A percentile compares a stretch with the other conserved stretches of the same genome.
phyloP scores from a whole-genome alignment of 2,329 filamentous ascomycete species.

The Bipolaris bicolor region DNA sequence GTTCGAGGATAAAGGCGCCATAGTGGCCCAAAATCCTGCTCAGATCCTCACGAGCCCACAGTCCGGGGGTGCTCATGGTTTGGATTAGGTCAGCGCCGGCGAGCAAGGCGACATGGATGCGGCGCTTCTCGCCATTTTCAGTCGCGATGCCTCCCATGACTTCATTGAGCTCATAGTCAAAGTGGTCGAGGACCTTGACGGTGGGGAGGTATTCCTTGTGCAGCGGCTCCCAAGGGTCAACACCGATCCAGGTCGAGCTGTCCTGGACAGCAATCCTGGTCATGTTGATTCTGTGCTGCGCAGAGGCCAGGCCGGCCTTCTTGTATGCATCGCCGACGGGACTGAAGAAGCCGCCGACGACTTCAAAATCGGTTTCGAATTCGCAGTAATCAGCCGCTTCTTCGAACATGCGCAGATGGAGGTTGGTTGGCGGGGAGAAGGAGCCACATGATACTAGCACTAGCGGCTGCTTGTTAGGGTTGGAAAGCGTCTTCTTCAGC shows the following conservation, averaged over 20 bases:
- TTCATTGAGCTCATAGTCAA: conserved; percentile 86
- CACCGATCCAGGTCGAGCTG: conserved; percentile 54
- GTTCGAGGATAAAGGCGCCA: conserved; percentile 85
- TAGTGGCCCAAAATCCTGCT: conserved; percentile 86
- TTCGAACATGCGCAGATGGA: conserved; percentile 86
- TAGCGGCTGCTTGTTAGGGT: conserved; percentile 65
- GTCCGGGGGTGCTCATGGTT: conserved; percentile 59
- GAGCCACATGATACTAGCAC: conserved; percentile 72
- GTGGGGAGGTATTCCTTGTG: conserved; percentile 87
- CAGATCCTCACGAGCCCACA: conserved; percentile 85
- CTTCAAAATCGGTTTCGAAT: conserved; percentile 74
- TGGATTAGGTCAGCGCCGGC: conserved; percentile 68
- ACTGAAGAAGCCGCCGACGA: conserved; percentile 83
- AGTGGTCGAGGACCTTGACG: conserved; percentile 87
- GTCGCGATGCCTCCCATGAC: conserved; percentile 75
- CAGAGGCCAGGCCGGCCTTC: conserved; percentile 77
- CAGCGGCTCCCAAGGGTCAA: conserved; percentile 70
- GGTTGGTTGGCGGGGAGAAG: conserved; percentile 76
- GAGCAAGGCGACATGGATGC: conserved; percentile 77
- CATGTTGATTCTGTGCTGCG: conserved; percentile 80
- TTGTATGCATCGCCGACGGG: conserved; percentile 80
- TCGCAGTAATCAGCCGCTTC: conserved; percentile 82
- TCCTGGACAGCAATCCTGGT: conserved; percentile 81
- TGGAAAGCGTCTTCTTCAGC: conserved; percentile 62
- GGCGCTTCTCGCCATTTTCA: conserved; percentile 69